Percentiles rank a stretch among this genome's conserved stretches.
Conservation (phyloP, 257 asterid species). For the Ballota nigra region DNA sequence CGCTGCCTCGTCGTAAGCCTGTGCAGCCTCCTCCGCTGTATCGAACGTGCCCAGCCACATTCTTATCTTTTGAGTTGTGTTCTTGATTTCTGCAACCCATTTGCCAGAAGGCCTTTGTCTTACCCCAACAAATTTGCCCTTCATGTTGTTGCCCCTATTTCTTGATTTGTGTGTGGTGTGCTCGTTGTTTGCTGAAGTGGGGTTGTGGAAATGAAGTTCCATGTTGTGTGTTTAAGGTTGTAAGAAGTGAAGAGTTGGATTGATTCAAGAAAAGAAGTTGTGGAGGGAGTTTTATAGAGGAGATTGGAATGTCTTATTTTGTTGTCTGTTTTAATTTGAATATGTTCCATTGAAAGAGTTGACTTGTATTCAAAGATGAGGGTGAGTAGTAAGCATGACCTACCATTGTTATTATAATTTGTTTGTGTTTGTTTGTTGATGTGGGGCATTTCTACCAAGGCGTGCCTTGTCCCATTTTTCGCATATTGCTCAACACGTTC, state of each 20-base stretch:
- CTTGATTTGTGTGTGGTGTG: conserved; percentile 22
- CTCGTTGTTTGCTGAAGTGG: conserved; percentile 9
- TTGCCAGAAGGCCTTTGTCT: conserved; percentile 87
- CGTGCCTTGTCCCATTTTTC: conserved; percentile 35
- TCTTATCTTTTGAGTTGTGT: conserved; percentile 85
- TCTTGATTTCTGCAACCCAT: conserved; percentile 91
- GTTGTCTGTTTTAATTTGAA: conserved; percentile 29
- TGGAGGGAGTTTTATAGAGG: conserved; percentile 40
- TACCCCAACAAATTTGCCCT: conserved; percentile 72
- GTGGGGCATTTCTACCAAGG: conserved; percentile 27
- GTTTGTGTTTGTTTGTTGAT: conserved; percentile 28
- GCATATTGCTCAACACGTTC: conserved; percentile 53
- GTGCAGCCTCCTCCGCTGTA: conserved; percentile 89
- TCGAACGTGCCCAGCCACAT: conserved; percentile 92
- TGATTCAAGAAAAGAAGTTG: conserved; percentile 23
- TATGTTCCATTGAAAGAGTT: conserved; percentile 24
- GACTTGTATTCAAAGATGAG: conserved; percentile 55
- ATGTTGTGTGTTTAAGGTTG: conserved; percentile 26
- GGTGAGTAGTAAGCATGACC: conserved; percentile 53
- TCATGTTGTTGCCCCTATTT: conserved; percentile 32
- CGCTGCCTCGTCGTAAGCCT: conserved; percentile 84
- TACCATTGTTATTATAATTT: background rate
- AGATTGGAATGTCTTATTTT: conserved; percentile 29
- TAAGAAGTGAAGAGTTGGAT: background rate
- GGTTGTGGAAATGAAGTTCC: conserved; percentile 49